Evolutionary conservation across 208 protist species (phyloP).

Genomic region (Crithidia mellificae): DNA sequence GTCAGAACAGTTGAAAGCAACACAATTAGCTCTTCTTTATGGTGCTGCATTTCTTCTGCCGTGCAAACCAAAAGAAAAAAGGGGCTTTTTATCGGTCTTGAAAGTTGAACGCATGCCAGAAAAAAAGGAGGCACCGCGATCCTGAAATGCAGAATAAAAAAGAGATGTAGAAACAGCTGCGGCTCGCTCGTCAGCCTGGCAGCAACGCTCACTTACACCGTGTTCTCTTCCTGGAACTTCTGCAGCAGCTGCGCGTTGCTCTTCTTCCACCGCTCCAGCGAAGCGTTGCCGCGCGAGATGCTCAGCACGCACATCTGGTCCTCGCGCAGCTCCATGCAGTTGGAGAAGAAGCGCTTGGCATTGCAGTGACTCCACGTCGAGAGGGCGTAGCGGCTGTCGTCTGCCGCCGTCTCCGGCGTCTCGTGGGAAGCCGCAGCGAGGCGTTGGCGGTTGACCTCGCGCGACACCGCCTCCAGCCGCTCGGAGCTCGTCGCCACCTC

Average conservation of each 20-base stretch:
- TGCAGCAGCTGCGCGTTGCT: slow-evolving; percentile 34
- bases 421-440: slow-evolving; percentile 29
- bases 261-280: slow-evolving; percentile 54
- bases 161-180: too few species aligned
- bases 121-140: too few species aligned
- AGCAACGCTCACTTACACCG: slow-evolving; percentile 10
- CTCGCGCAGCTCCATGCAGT: slow-evolving; percentile 73
- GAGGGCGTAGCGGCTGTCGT: slow-evolving; percentile 59
- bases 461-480: slow-evolving; percentile 47
- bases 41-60: too few species aligned
- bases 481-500: slow-evolving; percentile 30
- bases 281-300: slow-evolving; percentile 36
- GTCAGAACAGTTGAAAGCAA: too few species aligned
- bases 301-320: slow-evolving; percentile 44
- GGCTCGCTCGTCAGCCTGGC: too few species aligned
- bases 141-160: too few species aligned
- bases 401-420: slow-evolving; percentile 44
- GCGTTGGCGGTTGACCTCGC: slow-evolving; percentile 51
- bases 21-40: too few species aligned
- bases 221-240: slow-evolving; percentile 35
- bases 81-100: too few species aligned
- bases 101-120: too few species aligned
- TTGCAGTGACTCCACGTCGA: slow-evolving; percentile 68
- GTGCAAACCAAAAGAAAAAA: too few species aligned
- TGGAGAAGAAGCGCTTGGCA: slow-evolving; percentile 77